Base-by-base conservation (phyloP, 345 rosid genomes). In the Pelargonium nanum region DNA sequence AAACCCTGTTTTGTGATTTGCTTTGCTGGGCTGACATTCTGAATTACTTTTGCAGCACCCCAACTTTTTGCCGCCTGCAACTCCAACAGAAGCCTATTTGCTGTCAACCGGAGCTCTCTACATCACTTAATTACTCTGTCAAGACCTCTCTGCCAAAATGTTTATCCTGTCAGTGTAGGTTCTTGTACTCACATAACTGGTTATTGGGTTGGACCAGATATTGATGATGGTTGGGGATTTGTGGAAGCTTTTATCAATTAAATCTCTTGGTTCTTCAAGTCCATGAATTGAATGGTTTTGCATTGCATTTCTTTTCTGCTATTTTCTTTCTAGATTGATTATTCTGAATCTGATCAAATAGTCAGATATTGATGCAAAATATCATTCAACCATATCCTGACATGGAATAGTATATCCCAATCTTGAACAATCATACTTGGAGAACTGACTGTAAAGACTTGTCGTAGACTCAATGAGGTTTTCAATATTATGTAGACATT, bases 131-230 rank as follows among this genome's bases (percentile, higher is more conserved):
- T 34, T 4, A 15, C 12, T 5, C 45, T 9, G 13, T 3, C 45
- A 30, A 56, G n/a, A 53, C 45, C 12, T 34, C 45, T 1, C 45
- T 34, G 45, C 45, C 45, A 34, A 34, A 34, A 5, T 19, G 30
- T 28, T 56, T 24, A 60, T 24, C 26, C 45, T 0, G 32, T 62
- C 64, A n/a, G n/a, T n/a, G n/a, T n/a, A n/a, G 71, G 77, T 70
- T 73, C 77, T 57, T 75, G 75, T 72, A 68, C 64, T 65, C 58
- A 10, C 58, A 66, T 81, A 55, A 58, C 67, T 61, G 95, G 91
- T 66, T 85, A 69, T 68, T 85, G 95, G 95, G 75, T 79, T 24
- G 87, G 88, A 58, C 95, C 87, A 19, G 91, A 87, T 74, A 59
- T 69, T 53, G 87, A 87, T 26, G 91, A 87, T 72, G 91, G 85